A percentile compares a stretch with the other conserved stretches of the same genome.
Conservation (phyloP, 306 rosid species). For the Trifolium subterraneum region DNA sequence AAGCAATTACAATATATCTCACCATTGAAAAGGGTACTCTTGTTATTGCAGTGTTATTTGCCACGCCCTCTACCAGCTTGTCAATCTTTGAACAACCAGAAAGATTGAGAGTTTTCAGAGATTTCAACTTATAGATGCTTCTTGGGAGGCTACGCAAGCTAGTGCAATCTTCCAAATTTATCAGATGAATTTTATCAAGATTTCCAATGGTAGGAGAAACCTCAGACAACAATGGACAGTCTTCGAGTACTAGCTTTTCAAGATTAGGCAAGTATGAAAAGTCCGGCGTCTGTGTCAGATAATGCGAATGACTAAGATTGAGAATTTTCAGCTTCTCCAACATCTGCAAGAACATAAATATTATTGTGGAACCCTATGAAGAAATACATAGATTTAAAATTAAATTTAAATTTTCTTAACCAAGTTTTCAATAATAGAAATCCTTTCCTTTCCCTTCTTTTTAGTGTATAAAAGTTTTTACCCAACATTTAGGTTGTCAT, state of each 20-base stretch:
- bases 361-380: too few relatives aligned
- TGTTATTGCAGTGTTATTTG: conserved; percentile 44
- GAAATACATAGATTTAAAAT: too few relatives aligned
- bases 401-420: too few relatives aligned
- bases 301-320: neutral
- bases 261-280: neutral
- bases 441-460: too few relatives aligned
- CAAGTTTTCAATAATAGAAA: too few relatives aligned
- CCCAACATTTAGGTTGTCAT: too few relatives aligned
- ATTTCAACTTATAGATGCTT: neutral
- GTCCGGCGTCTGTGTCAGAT: neutral
- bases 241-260: neutral
- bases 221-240: neutral
- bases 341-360: neutral
- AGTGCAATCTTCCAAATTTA: neutral
- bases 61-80: neutral
- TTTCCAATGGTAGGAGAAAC: neutral
- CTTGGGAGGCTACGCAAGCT: neutral
- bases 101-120: neutral
- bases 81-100: conserved; percentile 1
- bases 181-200: neutral
- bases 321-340: neutral
- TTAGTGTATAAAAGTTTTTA: too few relatives aligned
- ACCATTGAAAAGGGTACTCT: neutral
- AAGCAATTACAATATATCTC: too few relatives aligned